Base-by-base conservation (phyloP, 768 basidiomycete genomes). In the Pleurotus sapidus region DNA sequence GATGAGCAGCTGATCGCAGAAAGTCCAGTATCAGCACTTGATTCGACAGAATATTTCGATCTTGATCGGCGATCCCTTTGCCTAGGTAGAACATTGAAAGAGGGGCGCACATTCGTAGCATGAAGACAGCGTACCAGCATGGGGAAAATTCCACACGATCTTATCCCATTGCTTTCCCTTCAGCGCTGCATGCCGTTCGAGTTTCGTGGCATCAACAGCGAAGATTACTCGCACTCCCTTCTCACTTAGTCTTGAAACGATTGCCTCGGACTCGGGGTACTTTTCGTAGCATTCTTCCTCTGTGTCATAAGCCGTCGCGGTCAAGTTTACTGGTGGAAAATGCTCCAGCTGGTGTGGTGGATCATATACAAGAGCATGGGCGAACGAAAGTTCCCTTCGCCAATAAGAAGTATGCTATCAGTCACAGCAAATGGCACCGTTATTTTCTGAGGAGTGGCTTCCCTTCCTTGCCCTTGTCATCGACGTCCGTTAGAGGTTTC, bases 371-470 rank as follows among this genome's bases (percentile, higher is more conserved):
- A 98, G 78, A 14, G 94, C 86, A 24, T 82, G 84, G 2, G 94
- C 80, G 64, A 92, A 98, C 1, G 95, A 96, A 98, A 98, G 69
- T 98, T 93, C 9, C 93, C 96, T 76, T 98, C 96, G 7, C 95
- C 96, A 53, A 98, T 74, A 27, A 96, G 79, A 18, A 92, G 76
- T 34, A 93, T 87, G 48, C 68, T 82, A 65, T 92, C 87, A 6
- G 81, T 84, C 0, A 82, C 66, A 12, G 67, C 69, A 70, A 91
- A 91, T 0, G 90, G 91, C 7, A 89, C 76, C 0, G 81, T 88
- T 1, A 77, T 73, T n/a, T 66, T 73, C 37, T 63, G 73, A 39
- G 65, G 63, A 30, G 65, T 61, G 17, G 61, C 54, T 53, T 64
- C 61, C 5, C 61, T 76, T 20, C 65, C 72, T 76, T 79, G 27